These are phyloP conservation scores for Colletotrichum gigasporum DNA, from an alignment of 2,329 filamentous ascomycete genomes.

Conservation along the genomic window DNA sequence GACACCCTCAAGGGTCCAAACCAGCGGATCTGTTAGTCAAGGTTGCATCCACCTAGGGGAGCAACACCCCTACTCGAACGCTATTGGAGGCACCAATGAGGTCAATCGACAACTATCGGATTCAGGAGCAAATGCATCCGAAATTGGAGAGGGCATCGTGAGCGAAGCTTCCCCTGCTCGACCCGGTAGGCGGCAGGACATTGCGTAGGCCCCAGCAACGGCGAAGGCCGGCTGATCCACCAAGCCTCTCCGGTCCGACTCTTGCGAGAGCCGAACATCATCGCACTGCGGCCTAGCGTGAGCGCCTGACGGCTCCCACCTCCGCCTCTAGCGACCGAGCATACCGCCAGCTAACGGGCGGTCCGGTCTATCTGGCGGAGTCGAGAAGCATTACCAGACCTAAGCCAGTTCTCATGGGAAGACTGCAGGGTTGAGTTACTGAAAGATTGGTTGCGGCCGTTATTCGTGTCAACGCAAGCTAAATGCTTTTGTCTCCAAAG, in stretches of 20 bases:
- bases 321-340: background rate
- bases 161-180: too few species aligned
- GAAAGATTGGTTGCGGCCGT: background rate
- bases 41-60: background rate
- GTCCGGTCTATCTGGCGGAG: background rate
- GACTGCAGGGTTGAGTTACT: too few species aligned
- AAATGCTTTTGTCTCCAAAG: background rate
- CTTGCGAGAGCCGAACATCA: background rate
- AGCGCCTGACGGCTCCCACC: background rate
- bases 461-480: background rate
- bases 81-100: too few species aligned
- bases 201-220: background rate
- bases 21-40: background rate
- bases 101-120: too few species aligned
- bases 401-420: too few species aligned
- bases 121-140: too few species aligned
- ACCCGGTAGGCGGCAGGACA: background rate
- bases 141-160: too few species aligned
- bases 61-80: too few species aligned
- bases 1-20: background rate
- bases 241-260: background rate
- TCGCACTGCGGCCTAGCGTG: background rate
- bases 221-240: background rate
- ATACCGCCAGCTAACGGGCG: background rate
- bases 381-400: too few species aligned